Percentiles rank a stretch among this genome's conserved stretches.
phyloP scores from a whole-genome alignment of 306 rosid genomes.

The Comarum palustre region DNA sequence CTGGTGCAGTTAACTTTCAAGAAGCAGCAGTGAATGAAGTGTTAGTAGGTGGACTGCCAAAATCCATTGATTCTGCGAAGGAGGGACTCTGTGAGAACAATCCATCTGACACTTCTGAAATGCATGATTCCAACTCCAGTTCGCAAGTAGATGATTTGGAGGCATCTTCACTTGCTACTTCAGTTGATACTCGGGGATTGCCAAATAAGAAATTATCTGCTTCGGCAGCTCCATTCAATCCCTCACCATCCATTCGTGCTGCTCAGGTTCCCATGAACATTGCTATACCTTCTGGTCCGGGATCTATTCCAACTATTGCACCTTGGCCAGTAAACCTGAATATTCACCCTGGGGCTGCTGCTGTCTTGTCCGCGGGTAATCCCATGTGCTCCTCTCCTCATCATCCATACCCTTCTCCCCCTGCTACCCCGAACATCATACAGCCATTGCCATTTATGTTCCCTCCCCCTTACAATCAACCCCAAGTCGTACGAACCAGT shows the following conservation, averaged over 20 bases:
- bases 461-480: constrained; percentile 75
- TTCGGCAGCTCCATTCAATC: constrained; percentile 94
- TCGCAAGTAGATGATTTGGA: constrained; percentile 52
- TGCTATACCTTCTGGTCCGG: constrained; percentile 63
- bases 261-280: constrained; percentile 69
- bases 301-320: constrained; percentile 54
- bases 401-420: constrained; percentile 86
- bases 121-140: constrained; percentile 36
- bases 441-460: constrained; percentile 81
- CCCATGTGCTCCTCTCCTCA: constrained; percentile 90
- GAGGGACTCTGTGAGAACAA: constrained; percentile 41
- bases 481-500: constrained; percentile 71
- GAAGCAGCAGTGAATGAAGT: constrained; percentile 38
- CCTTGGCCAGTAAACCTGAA: constrained; percentile 92
- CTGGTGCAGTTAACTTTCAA: constrained; percentile 38
- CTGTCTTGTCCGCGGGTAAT: constrained; percentile 50
- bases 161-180: constrained; percentile 35
- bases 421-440: constrained; percentile 85
- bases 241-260: constrained; percentile 66
- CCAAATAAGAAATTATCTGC: constrained; percentile 79
- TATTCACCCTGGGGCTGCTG: constrained; percentile 67
- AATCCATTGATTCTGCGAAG: constrained; percentile 38
- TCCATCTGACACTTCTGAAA: constrained; percentile 44
- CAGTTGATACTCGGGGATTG: constrained; percentile 44
- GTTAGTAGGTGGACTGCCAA: constrained; percentile 32